phyloP scores from a whole-genome alignment of 805 yeast species.

The Yarrowia yakushimensis region DNA sequence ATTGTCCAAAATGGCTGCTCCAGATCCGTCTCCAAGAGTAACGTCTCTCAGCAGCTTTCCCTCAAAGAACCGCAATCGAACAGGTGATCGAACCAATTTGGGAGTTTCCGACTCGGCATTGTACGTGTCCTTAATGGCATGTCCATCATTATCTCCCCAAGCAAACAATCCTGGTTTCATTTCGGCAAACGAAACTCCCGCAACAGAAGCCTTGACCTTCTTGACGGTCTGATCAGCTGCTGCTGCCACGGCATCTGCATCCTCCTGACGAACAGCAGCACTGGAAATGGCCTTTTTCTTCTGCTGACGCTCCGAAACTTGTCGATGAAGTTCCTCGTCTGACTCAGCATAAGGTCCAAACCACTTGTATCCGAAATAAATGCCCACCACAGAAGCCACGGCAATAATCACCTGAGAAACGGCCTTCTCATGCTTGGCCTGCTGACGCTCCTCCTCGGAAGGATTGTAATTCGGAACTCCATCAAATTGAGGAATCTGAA shows the following conservation, averaged over 20 bases:
- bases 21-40: conserved; percentile 45
- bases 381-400: neutral
- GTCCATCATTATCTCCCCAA: conserved; percentile 55
- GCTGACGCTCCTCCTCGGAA: neutral
- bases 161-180: conserved; percentile 56
- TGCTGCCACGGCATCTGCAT: neutral
- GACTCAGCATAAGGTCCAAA: neutral
- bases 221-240: neutral
- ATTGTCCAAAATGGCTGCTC: conserved; percentile 55
- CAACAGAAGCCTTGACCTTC: neutral
- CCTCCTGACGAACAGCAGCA: neutral
- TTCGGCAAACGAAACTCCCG: conserved; percentile 30
- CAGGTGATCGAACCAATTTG: conserved; percentile 49
- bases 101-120: conserved; percentile 28
- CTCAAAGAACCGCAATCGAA: conserved; percentile 62
- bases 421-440: neutral
- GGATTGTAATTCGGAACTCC: neutral
- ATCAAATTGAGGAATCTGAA: neutral
- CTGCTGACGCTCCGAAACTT: neutral
- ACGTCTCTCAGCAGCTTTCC: conserved; percentile 56
- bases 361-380: conserved; percentile 8
- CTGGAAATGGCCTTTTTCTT: conserved; percentile 1
- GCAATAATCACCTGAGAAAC: neutral
- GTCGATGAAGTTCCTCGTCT: neutral
- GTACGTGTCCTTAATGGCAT: conserved; percentile 37